Evolutionary conservation across 345 rosid species (phyloP).

Genomic region (Zanthoxylum bungeanum): DNA sequence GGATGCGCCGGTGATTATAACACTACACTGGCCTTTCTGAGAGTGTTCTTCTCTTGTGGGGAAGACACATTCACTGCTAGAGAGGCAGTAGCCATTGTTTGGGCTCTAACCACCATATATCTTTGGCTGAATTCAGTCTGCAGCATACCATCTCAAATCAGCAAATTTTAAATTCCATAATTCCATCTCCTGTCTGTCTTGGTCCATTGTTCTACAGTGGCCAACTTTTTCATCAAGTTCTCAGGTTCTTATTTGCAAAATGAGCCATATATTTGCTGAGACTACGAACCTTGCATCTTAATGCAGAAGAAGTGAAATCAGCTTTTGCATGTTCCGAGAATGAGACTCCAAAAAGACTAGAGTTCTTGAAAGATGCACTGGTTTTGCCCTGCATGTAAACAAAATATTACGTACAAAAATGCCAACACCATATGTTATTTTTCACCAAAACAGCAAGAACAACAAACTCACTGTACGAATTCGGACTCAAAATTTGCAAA

Average conservation of each 20-base stretch:
- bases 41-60: constrained; percentile 65
- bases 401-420: not conserved
- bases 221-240: not conserved
- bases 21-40: constrained; percentile 70
- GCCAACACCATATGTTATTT: constrained; percentile 5
- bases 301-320: constrained; percentile 47
- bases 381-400: constrained; percentile 55
- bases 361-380: constrained; percentile 60
- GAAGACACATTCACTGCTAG: constrained; percentile 45
- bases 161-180: not conserved
- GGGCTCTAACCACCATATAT: constrained; percentile 55
- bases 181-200: too few relatives aligned
- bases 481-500: not conserved
- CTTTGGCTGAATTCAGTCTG: constrained; percentile 53
- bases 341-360: constrained; percentile 72
- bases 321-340: constrained; percentile 52
- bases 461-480: not conserved
- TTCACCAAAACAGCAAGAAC: not conserved
- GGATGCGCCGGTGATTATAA: constrained; percentile 77
- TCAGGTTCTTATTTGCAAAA: not conserved
- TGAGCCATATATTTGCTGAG: not conserved
- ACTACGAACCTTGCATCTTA: constrained; percentile 59
- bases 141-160: not conserved
- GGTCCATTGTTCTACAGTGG: too few relatives aligned
- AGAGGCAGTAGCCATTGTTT: constrained; percentile 50